Percentiles rank a stretch among this genome's conserved stretches.
phyloP scores from a whole-genome alignment of 306 rosid genomes.

The Argentina anserina region DNA sequence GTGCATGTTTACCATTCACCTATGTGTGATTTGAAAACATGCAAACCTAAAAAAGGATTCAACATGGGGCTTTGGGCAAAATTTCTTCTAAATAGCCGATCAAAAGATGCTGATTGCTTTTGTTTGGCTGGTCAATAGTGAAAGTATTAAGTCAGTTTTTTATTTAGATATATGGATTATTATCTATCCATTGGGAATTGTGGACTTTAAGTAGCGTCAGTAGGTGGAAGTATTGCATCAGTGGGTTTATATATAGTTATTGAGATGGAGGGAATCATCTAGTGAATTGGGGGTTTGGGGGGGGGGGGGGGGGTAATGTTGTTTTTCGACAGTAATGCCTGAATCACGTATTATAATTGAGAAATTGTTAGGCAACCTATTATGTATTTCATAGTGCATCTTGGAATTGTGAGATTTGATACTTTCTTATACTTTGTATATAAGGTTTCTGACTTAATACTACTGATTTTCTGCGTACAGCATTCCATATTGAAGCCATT shows the following conservation, averaged over 20 bases:
- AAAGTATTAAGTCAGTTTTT: not conserved
- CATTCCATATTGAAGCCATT: conserved; percentile 96
- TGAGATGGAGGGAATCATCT: not conserved
- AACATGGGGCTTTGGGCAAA: not conserved
- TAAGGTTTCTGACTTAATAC: conserved; percentile 13
- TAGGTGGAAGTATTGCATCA: no score
- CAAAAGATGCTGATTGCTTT: not conserved
- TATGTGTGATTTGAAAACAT: not conserved
- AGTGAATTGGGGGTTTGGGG: not conserved
- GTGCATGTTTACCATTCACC: no score
- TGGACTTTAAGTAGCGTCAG: no score
- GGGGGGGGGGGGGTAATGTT: not conserved
- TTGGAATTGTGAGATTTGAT: conserved; percentile 8
- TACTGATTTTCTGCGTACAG: conserved; percentile 39
- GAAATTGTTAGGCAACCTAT: not conserved
- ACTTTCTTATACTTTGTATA: not conserved
- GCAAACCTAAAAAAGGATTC: not conserved
- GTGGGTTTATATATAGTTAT: no score
- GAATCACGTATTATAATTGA: not conserved
- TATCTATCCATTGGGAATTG: not conserved
- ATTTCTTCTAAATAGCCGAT: not conserved
- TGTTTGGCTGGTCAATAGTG: not conserved
- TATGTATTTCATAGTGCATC: not conserved
- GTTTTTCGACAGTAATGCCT: not conserved
- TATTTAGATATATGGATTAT: not conserved